phyloP scores from a whole-genome alignment of 2,329 filamentous ascomycete species.

The Colletotrichum theobromicola region DNA sequence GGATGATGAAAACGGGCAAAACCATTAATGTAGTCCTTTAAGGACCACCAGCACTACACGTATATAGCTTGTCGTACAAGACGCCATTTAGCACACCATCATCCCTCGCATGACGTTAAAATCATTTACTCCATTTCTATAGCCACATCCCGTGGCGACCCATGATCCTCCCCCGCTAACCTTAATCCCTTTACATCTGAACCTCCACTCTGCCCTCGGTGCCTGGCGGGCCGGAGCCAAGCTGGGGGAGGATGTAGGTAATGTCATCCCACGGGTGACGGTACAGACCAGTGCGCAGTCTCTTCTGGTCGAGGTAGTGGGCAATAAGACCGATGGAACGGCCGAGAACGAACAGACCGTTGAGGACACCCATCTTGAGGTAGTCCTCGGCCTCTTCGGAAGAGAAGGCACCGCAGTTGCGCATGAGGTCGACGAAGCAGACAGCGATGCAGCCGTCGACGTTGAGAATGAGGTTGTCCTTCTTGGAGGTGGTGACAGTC shows the following conservation, averaged over 20 bases:
- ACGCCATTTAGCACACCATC: conserved; percentile 24
- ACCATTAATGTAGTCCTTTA: conserved; percentile 24
- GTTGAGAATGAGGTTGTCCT: conserved; percentile 99
- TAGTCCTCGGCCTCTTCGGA: conserved; percentile 98
- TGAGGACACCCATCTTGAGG: conserved; percentile 98
- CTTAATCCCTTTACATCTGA: conserved; percentile 61
- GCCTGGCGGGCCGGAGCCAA: conserved; percentile 74
- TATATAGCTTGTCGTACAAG: conserved; percentile 42
- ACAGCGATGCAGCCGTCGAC: conserved; percentile 98
- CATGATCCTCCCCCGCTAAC: conserved; percentile 21
- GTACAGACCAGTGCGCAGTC: conserved; percentile 97
- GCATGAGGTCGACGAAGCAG: conserved; percentile 97
- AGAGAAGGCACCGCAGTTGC: conserved; percentile 97
- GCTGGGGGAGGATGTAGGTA: conserved; percentile 87
- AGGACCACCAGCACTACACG: conserved; percentile 39
- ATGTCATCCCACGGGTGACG: conserved; percentile 99
- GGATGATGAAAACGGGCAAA: conserved; percentile 7
- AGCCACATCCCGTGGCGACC: conserved; percentile 20
- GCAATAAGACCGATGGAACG: conserved; percentile 98
- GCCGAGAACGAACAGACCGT: conserved; percentile 98
- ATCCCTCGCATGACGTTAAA: conserved; percentile 23
- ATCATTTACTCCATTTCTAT: conserved; percentile 23
- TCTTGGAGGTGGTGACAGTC: conserved; percentile 98
- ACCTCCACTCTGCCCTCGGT: conserved; percentile 91
- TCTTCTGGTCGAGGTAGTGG: conserved; percentile 99